A percentile compares a stretch with the other conserved stretches of the same genome.
Conservation (phyloP, 495 filamentous ascomycete species). For the Aspergillus asperescens region DNA sequence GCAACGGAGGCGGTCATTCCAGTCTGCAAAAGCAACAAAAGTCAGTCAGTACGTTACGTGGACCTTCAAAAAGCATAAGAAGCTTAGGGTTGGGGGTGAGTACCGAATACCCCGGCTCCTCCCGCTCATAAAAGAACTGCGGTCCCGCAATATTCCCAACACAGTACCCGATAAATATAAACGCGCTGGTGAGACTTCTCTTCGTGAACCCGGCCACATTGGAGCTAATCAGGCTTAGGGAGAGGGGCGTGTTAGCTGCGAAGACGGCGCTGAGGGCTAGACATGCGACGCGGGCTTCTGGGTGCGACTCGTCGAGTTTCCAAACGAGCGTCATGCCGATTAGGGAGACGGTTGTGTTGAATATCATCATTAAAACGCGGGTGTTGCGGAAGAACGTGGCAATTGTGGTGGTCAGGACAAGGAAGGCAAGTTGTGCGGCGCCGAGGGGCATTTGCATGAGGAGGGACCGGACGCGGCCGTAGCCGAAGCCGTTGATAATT, state of each 20-base stretch:
- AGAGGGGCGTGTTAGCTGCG: slow-evolving; percentile 52
- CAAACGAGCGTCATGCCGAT: slow-evolving; percentile 56
- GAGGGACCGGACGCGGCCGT: slow-evolving; percentile 30
- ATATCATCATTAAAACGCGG: slow-evolving; percentile 32
- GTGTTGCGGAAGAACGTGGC: slow-evolving; percentile 27
- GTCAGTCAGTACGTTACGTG: background rate
- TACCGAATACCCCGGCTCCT: slow-evolving; percentile 34
- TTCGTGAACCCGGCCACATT: slow-evolving; percentile 64
- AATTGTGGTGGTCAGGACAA: slow-evolving; percentile 27
- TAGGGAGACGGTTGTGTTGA: slow-evolving; percentile 35
- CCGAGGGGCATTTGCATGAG: slow-evolving; percentile 39
- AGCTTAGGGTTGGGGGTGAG: background rate
- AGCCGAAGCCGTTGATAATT: slow-evolving; percentile 40
- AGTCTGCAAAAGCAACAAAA: slow-evolving; percentile 18
- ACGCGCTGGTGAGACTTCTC: slow-evolving; percentile 40
- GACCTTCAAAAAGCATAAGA: too few relatives aligned
- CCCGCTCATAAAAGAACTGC: slow-evolving; percentile 28
- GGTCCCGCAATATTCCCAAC: slow-evolving; percentile 35
- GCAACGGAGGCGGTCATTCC: slow-evolving; percentile 32
- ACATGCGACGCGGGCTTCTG: slow-evolving; percentile 47
- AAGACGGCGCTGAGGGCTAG: slow-evolving; percentile 49
- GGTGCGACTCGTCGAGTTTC: slow-evolving; percentile 48
- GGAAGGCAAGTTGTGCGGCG: slow-evolving; percentile 35
- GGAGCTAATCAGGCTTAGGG: slow-evolving; percentile 49
- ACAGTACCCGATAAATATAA: slow-evolving; percentile 28